Percentiles rank a stretch among this genome's conserved stretches.
These are phyloP conservation scores for Panaeolus papilionaceus DNA, from an alignment of 768 basidiomycete genomes.

Conservation along the genomic window DNA sequence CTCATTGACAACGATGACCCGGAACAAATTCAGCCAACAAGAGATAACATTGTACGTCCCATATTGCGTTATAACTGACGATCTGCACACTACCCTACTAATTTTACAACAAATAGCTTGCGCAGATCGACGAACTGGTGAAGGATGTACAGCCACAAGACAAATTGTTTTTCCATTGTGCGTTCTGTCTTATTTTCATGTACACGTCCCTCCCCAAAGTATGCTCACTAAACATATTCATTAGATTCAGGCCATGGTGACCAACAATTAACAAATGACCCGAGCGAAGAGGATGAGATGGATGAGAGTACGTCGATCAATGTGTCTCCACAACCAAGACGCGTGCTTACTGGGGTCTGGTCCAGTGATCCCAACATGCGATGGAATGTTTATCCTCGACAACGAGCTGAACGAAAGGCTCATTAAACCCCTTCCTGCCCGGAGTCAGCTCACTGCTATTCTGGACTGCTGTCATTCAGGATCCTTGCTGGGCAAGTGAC, in stretches of 20 bases:
- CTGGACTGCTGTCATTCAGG: constrained; percentile 20
- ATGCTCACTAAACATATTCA: not conserved
- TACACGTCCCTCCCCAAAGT: not conserved
- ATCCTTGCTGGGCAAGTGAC: constrained; percentile 11
- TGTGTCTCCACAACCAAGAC: not conserved
- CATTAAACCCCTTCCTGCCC: constrained; percentile 8
- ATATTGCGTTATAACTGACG: not conserved
- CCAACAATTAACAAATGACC: constrained; percentile 17
- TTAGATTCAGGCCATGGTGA: constrained; percentile 17
- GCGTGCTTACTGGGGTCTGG: not conserved
- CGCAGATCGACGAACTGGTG: constrained; percentile 8
- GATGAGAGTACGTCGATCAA: constrained; percentile 15
- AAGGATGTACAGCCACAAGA: constrained; percentile 9
- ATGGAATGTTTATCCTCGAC: constrained; percentile 16
- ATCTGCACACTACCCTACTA: not conserved
- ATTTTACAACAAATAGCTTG: not conserved
- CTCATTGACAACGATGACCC: constrained; percentile 17
- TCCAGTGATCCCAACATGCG: constrained; percentile 15
- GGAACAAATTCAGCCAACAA: constrained; percentile 14
- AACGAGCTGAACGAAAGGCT: constrained; percentile 15
- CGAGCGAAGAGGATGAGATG: constrained; percentile 19
- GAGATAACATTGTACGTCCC: constrained; percentile 13
- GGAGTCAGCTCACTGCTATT: constrained; percentile 5
- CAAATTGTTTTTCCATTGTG: constrained; percentile 18
- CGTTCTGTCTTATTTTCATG: not conserved